Base-by-base conservation (phyloP, 169 alveolate species). In the Neospora caninum region DNA sequence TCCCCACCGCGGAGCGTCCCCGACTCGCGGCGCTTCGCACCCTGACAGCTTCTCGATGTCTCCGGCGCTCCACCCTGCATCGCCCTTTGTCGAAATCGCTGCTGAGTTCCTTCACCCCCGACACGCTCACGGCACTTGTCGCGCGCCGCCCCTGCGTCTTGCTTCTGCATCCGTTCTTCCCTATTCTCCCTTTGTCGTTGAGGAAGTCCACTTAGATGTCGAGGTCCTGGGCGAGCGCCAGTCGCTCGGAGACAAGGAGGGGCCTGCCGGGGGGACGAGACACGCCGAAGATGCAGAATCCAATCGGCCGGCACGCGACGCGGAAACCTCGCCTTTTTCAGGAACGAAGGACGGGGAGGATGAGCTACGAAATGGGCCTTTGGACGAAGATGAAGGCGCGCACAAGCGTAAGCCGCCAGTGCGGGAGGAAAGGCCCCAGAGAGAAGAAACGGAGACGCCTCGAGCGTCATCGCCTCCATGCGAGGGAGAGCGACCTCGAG, bases 171-270 rank as follows among this genome's bases (percentile, higher is more conserved):
- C 86, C 39, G 86, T 78, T 29, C 9, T 78, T 38, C 45, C 89
- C 64, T 82, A 41, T 67, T 38, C 89, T 13, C 89, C 89, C n/a
- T 82, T 82, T 31, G 67, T 82, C 41, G 64, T 82, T 20, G 89
- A 82, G 25, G 64, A 82, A 18, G 89, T 43, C 25, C 38, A 43
- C 41, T 49, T 82, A 18, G 89, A 82, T 82, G 53, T 82, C 10
- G 69, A 82, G 31, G 64, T 42, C 4, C 22, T 82, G 31, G 53
- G 39, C 64, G 53, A 29, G 36, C 67, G 69, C 64, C 41, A 36
- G 67, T 18, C 42, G 39, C 42, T n/a, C n/a, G n/a, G n/a, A n/a
- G n/a, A n/a, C n/a, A n/a, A n/a, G n/a, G n/a, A n/a, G n/a, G n/a
- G n/a, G n/a, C n/a, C n/a, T n/a, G n/a, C n/a, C n/a, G 20, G 73